These are phyloP conservation scores for Fusarium odoratissimum DNA, from an alignment of 2,329 filamentous ascomycete species.

Conservation along the genomic window DNA sequence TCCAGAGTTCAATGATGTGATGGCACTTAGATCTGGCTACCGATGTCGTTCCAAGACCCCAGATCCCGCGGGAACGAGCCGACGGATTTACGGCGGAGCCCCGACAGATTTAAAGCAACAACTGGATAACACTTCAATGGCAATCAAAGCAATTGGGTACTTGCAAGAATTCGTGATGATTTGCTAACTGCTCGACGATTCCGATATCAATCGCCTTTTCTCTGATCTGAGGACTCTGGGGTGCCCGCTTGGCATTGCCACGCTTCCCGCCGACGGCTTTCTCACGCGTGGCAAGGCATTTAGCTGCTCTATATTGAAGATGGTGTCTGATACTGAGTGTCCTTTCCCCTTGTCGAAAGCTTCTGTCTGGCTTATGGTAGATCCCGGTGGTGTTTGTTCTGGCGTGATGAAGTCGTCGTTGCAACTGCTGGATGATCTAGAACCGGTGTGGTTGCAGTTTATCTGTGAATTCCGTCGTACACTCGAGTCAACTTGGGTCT, in stretches of 20 bases:
- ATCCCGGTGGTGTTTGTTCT: conserved; percentile 5
- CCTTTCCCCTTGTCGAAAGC: not conserved
- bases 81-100: conserved; percentile 37
- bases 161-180: conserved; percentile 19
- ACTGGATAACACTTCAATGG: not conserved
- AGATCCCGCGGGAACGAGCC: conserved; percentile 29
- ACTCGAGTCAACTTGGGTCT: not conserved
- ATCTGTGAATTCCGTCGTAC: not conserved
- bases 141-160: not conserved
- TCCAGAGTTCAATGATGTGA: conserved; percentile 19
- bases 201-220: conserved; percentile 5
- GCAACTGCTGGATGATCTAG: conserved; percentile 4
- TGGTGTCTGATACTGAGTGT: not conserved
- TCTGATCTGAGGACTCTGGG: conserved; percentile 8
- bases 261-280: not conserved
- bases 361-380: conserved; percentile 7
- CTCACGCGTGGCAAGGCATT: not conserved
- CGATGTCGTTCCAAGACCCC: conserved; percentile 1
- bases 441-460: conserved; percentile 5
- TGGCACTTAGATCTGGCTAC: conserved; percentile 31
- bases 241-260: not conserved
- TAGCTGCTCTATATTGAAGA: not conserved
- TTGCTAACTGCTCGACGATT: conserved; percentile 27
- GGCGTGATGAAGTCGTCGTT: conserved; percentile 26
- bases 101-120: not conserved